Conservation (phyloP, 2,329 filamentous ascomycete genomes). For the Cladosporium colombiae region DNA sequence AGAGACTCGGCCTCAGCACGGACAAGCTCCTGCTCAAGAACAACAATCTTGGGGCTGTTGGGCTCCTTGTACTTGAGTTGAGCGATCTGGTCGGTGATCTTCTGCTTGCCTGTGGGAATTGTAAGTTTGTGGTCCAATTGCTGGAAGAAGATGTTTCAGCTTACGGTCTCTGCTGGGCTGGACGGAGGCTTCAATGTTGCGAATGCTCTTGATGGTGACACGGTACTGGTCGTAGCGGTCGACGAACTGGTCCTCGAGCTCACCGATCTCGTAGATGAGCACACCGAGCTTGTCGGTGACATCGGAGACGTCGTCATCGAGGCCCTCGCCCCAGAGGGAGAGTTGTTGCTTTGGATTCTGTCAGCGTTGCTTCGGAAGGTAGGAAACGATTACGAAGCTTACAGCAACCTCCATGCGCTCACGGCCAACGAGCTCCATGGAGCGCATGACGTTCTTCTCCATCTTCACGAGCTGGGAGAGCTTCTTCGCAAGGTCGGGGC, state of each 20-base stretch:
- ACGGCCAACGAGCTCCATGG: constrained; percentile 88
- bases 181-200: constrained; percentile 97
- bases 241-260: constrained; percentile 97
- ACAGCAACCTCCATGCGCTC: constrained; percentile 99
- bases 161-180: constrained; percentile 95
- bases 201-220: constrained; percentile 98
- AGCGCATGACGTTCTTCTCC: constrained; percentile 99
- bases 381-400: constrained; percentile 47
- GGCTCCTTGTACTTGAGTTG: constrained; percentile 99
- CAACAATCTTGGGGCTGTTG: constrained; percentile 94
- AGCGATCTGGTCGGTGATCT: constrained; percentile 97
- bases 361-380: neutral
- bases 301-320: constrained; percentile 97
- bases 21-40: constrained; percentile 97
- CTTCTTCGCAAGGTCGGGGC: constrained; percentile 93
- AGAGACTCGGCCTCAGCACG: constrained; percentile 98
- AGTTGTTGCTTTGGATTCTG: constrained; percentile 79
- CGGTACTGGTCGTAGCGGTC: constrained; percentile 99
- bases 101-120: constrained; percentile 78
- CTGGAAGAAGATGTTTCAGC: constrained; percentile 35
- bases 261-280: constrained; percentile 95
- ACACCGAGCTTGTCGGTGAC: constrained; percentile 99
- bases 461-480: constrained; percentile 98
- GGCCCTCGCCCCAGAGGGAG: constrained; percentile 92
- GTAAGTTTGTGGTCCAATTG: neutral